These are phyloP conservation scores for Sambucus nigra DNA, from an alignment of 129 eudicot species.

Conservation along the genomic window DNA sequence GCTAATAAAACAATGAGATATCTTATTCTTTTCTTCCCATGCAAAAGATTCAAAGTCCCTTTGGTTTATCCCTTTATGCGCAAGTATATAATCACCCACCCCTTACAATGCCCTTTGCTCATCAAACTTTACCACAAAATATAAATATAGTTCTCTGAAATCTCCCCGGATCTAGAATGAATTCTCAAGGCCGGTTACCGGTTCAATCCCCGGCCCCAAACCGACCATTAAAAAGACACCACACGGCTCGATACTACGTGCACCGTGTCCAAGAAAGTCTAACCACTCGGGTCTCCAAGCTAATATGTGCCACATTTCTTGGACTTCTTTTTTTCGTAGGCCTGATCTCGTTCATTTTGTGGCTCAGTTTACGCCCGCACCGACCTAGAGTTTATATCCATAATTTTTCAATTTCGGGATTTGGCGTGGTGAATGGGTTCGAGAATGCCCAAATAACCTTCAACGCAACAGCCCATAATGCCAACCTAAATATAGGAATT, in stretches of 20 bases:
- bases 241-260: conserved; percentile 45
- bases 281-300: conserved; percentile 59
- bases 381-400: conserved; percentile 57
- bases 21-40: conserved; percentile 40
- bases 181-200: conserved; percentile 30
- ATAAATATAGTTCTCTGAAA: conserved; percentile 11
- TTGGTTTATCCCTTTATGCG: conserved; percentile 21
- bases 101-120: conserved; percentile 19
- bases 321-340: conserved; percentile 45
- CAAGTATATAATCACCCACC: conserved; percentile 20
- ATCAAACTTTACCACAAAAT: conserved; percentile 2
- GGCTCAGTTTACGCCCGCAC: conserved; percentile 82
- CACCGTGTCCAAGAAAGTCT: conserved; percentile 69
- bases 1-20: too few relatives aligned
- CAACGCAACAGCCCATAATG: conserved; percentile 56
- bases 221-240: conserved; percentile 41
- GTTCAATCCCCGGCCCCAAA: conserved; percentile 20
- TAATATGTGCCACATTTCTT: conserved; percentile 55
- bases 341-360: conserved; percentile 57
- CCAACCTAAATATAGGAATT: conserved; percentile 52
- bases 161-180: conserved; percentile 18
- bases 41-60: conserved; percentile 17
- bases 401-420: conserved; percentile 44
- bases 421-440: conserved; percentile 31
- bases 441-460: conserved; percentile 42